Conservation (phyloP, 169 alveolate species). For the Cryptosporidium viatorum region DNA sequence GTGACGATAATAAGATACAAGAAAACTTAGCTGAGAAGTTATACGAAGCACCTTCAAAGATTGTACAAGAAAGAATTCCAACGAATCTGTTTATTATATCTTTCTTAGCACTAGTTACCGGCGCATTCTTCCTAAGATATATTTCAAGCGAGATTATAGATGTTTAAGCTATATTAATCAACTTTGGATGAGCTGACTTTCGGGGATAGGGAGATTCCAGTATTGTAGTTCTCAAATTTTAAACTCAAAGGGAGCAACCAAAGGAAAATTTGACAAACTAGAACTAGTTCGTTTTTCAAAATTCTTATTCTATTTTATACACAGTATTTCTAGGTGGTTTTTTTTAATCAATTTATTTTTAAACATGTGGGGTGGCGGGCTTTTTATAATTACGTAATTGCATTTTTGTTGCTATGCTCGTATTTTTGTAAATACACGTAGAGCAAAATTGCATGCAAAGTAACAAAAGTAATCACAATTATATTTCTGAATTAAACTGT, state of each 20-base stretch:
- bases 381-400: not conserved
- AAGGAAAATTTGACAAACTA: not conserved
- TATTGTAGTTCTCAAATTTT: not conserved
- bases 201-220: not conserved
- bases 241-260: not conserved
- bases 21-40: not conserved
- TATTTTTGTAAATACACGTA: not conserved
- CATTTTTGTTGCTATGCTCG: not conserved
- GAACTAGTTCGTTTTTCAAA: not conserved
- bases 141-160: constrained; percentile 18
- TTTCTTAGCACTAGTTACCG: constrained; percentile 27
- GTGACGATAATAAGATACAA: too few species aligned
- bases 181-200: not conserved
- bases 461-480: not conserved
- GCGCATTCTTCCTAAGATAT: constrained; percentile 32
- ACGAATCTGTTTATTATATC: constrained; percentile 36
- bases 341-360: not conserved
- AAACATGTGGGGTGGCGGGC: constrained; percentile 1
- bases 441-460: not conserved
- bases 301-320: not conserved
- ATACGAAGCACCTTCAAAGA: not conserved
- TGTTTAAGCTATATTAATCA: not conserved
- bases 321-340: not conserved
- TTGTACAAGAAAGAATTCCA: not conserved
- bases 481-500: not conserved